Conservation (phyloP, 2,329 filamentous ascomycete species). For the Orbilia oligospora region DNA sequence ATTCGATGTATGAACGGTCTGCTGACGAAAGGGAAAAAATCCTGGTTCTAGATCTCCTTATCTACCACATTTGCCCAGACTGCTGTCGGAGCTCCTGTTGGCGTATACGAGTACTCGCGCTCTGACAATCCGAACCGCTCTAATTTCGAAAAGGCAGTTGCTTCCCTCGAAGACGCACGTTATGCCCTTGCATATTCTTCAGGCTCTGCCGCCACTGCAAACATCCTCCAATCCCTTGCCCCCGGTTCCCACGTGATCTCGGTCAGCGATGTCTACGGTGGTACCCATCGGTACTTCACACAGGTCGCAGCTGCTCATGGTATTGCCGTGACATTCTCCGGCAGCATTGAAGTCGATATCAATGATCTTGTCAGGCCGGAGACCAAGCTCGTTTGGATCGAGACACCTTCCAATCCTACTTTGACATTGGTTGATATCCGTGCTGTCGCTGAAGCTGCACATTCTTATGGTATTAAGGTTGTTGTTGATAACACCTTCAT, state of each 20-base stretch:
- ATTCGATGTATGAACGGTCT: too few species aligned
- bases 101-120: constrained; percentile 91
- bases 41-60: constrained; percentile 79
- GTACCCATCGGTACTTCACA: constrained; percentile 98
- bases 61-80: constrained; percentile 97
- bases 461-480: constrained; percentile 88
- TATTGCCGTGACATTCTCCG: constrained; percentile 93
- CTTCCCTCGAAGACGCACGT: constrained; percentile 90
- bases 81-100: constrained; percentile 86
- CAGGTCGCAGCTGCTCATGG: constrained; percentile 96
- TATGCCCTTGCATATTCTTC: constrained; percentile 95
- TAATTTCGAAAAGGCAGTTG: constrained; percentile 93
- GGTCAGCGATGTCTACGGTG: constrained; percentile 97
- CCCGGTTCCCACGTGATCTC: constrained; percentile 94
- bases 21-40: constrained; percentile 39
- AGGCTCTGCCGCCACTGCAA: constrained; percentile 92
- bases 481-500: constrained; percentile 99
- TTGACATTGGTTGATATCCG: constrained; percentile 92
- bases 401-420: constrained; percentile 94
- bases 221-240: constrained; percentile 91
- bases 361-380: constrained; percentile 85
- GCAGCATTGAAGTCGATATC: constrained; percentile 90
- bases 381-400: constrained; percentile 97
- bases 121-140: constrained; percentile 94
- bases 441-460: constrained; percentile 84